phyloP scores from a whole-genome alignment of 2,329 filamentous ascomycete genomes.

The Colletotrichum destructivum region DNA sequence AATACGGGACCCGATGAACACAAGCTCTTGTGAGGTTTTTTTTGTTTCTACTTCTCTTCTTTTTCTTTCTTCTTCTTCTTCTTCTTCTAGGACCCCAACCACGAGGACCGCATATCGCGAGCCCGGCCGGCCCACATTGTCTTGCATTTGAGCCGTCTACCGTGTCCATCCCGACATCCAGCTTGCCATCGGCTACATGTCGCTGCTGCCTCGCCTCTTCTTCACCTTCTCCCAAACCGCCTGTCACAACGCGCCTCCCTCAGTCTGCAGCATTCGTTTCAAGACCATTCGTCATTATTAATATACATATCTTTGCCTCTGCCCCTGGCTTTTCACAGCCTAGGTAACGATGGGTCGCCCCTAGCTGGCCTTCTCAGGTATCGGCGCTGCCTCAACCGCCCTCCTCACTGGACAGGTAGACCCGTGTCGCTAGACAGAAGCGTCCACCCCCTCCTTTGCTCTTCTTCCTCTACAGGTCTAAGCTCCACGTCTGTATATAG shows the following conservation, averaged over 20 bases:
- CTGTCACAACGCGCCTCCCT: not conserved
- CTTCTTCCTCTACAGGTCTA: not conserved
- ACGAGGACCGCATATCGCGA: not conserved
- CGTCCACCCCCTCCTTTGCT: not conserved
- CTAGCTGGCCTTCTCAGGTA: not conserved
- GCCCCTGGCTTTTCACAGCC: conserved; percentile 17
- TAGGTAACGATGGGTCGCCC: conserved; percentile 9
- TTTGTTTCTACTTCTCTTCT: no score
- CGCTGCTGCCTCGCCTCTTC: not conserved
- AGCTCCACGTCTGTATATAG: conserved; percentile 36
- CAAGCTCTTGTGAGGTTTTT: not conserved
- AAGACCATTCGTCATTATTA: conserved; percentile 41
- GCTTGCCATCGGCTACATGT: not conserved
- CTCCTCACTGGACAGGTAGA: not conserved
- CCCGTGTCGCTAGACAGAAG: conserved; percentile 6
- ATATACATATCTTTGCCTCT: conserved; percentile 35
- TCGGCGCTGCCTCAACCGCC: not conserved
- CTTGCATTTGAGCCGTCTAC: not conserved
- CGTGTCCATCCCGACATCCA: not conserved
- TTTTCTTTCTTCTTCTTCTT: no score
- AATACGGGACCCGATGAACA: not conserved
- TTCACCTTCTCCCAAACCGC: not conserved
- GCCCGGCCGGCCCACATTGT: not conserved
- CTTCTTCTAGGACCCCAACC: not conserved
- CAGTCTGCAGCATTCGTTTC: conserved; percentile 1